A percentile compares a stretch with the other conserved stretches of the same genome.
Evolutionary conservation across 1,284 basidiomycete genomes (phyloP).

Genomic region (Ganoderma resinaceum): DNA sequence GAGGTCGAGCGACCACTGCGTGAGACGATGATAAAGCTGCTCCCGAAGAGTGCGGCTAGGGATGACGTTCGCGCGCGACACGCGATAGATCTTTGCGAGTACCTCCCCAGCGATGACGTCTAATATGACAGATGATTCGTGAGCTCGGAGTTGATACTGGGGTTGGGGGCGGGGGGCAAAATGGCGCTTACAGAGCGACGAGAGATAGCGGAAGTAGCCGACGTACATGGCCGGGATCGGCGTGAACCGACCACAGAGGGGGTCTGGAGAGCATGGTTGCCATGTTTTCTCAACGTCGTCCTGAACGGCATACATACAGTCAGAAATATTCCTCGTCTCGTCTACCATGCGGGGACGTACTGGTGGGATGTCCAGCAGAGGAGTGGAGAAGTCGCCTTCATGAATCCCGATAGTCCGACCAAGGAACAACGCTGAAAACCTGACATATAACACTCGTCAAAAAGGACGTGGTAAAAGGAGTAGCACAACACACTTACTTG

Average conservation of each 20-base stretch:
- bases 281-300: constrained; percentile 62
- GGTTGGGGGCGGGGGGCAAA: constrained; percentile 6
- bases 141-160: not conserved
- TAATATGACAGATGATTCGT: constrained; percentile 33
- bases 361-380: constrained; percentile 64
- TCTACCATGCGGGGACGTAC: constrained; percentile 38
- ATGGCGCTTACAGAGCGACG: constrained; percentile 61
- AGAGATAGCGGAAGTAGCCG: constrained; percentile 64
- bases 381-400: constrained; percentile 79
- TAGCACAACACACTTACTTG: constrained; percentile 51
- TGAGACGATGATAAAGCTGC: constrained; percentile 68
- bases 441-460: constrained; percentile 7
- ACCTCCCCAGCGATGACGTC: constrained; percentile 70
- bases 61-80: constrained; percentile 55
- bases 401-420: constrained; percentile 75
- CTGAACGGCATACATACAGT: constrained; percentile 35
- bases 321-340: not conserved
- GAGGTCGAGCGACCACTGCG: constrained; percentile 79
- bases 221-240: constrained; percentile 56
- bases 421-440: constrained; percentile 32
- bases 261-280: constrained; percentile 49
- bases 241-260: constrained; percentile 44
- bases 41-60: constrained; percentile 56
- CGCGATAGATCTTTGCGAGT: constrained; percentile 76
- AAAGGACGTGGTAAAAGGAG: not conserved